Evolutionary conservation across 179 eudicot genomes (phyloP).

Genomic region (Beta macrorhiza): DNA sequence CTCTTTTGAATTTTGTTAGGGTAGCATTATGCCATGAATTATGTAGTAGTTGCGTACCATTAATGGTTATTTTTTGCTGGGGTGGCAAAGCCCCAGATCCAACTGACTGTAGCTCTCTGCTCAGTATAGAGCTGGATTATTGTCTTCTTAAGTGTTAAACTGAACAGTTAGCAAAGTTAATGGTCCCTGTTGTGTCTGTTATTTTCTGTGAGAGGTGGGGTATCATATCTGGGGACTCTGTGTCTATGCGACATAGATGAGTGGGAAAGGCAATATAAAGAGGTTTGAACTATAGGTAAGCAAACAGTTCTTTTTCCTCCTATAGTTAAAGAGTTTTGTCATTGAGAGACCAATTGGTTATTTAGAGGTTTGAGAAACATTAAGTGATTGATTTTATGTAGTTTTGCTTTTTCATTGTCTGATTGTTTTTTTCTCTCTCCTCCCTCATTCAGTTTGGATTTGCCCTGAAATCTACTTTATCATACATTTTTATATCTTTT

Average conservation of each 20-base stretch:
- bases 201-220: not conserved
- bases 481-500: slow-evolving; percentile 8
- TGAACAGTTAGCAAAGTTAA: not conserved
- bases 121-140: not conserved
- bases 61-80: not conserved
- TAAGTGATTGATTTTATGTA: not conserved
- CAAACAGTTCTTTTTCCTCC: not conserved
- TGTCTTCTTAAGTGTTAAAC: not conserved
- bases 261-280: not conserved
- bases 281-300: not conserved
- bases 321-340: not conserved
- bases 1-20: not conserved
- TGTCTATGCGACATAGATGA: not conserved
- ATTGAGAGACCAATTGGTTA: not conserved
- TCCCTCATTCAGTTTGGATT: not conserved
- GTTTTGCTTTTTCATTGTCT: not conserved
- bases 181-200: not conserved
- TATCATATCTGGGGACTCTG: not conserved
- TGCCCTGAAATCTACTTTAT: not conserved
- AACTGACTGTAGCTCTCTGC: not conserved
- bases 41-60: not conserved
- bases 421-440: not conserved
- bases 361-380: not conserved
- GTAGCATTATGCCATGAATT: not conserved
- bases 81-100: not conserved